phyloP scores from a whole-genome alignment of 257 asterid genomes.

The Salvia rosmarinus region DNA sequence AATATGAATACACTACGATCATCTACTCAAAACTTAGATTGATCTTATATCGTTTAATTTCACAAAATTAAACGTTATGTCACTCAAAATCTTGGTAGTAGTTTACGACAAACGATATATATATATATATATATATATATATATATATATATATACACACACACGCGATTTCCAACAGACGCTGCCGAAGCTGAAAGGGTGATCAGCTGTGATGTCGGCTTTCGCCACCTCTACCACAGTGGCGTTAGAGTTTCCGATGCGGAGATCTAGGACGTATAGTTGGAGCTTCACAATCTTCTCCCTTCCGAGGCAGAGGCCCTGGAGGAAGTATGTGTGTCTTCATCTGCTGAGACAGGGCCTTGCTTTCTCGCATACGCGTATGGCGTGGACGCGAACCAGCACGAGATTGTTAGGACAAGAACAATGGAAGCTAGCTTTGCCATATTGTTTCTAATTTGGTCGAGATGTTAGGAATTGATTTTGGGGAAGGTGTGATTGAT shows the following conservation, averaged over 20 bases:
- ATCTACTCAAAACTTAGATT: no score
- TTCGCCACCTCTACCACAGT: slow-evolving; percentile 45
- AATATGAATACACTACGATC: no score
- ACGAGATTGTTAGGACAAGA: background rate
- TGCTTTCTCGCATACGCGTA: background rate
- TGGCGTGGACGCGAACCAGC: background rate
- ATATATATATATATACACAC: no score
- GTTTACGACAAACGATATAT: no score
- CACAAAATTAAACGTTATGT: no score
- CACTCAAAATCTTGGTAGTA: no score
- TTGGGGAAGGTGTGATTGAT: background rate
- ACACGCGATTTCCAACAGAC: no score
- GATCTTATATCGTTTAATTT: no score
- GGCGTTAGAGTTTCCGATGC: slow-evolving; percentile 20
- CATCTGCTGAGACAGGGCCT: background rate
- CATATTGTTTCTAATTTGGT: background rate
- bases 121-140: no score
- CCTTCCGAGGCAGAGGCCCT: background rate
- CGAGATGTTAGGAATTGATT: background rate
- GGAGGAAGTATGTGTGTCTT: background rate
- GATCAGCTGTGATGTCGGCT: slow-evolving; percentile 35
- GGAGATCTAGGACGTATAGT: slow-evolving; percentile 36
- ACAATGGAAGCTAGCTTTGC: background rate
- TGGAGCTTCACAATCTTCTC: background rate
- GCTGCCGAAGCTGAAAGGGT: slow-evolving; percentile 36